A percentile compares a stretch with the other conserved stretches of the same genome.
These are phyloP conservation scores for Kodamaea kaohsiungensis DNA, from an alignment of 805 yeast genomes.

Conservation along the genomic window DNA sequence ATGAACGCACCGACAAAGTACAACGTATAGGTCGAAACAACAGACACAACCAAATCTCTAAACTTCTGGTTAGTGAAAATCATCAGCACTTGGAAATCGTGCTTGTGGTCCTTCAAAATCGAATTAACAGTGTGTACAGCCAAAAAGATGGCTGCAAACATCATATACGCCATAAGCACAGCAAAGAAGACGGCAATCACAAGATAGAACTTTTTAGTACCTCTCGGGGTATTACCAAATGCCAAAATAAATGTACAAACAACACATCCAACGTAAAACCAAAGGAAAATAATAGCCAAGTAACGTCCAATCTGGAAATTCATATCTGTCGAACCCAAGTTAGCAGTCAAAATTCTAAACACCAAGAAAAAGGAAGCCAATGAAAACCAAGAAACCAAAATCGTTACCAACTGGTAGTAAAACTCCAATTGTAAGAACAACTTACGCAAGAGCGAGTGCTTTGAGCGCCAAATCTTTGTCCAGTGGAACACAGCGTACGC, in stretches of 20 bases:
- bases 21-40: conserved; percentile 78
- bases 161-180: conserved; percentile 81
- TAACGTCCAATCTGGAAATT: conserved; percentile 73
- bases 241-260: conserved; percentile 86
- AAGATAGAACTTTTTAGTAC: conserved; percentile 77
- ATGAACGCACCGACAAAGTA: conserved; percentile 77
- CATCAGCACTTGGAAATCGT: conserved; percentile 43
- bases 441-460: conserved; percentile 81
- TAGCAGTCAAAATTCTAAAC: conserved; percentile 83
- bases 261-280: conserved; percentile 81
- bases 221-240: conserved; percentile 92
- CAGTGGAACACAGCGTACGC: conserved; percentile 84
- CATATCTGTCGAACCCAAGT: conserved; percentile 64
- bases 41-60: conserved; percentile 84
- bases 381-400: conserved; percentile 89
- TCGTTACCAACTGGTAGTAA: conserved; percentile 76
- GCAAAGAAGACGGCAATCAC: conserved; percentile 81
- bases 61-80: conserved; percentile 70
- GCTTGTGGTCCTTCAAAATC: conserved; percentile 45
- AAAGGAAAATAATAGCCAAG: conserved; percentile 73
- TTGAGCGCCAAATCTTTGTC: conserved; percentile 84
- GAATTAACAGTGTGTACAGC: conserved; percentile 70
- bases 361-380: conserved; percentile 90
- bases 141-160: conserved; percentile 83
- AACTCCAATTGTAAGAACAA: conserved; percentile 83